Conservation (phyloP, 331 rosid species). For the Quercus tomentella region DNA sequence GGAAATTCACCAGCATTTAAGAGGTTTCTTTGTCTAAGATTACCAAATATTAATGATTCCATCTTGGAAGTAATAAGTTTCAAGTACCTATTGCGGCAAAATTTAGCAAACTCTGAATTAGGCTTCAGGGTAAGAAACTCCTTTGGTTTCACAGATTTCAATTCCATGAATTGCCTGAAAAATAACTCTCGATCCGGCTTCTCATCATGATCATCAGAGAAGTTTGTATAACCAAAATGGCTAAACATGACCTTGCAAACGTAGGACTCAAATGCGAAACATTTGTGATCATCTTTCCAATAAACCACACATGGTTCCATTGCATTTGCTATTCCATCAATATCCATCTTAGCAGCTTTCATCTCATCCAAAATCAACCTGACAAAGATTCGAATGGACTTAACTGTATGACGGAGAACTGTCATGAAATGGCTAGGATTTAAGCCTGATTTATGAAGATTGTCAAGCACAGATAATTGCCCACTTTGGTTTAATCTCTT, state of each 20-base stretch:
- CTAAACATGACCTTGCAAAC: slow-evolving; percentile 86
- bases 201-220: slow-evolving; percentile 38
- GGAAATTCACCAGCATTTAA: slow-evolving; percentile 58
- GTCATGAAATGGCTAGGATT: slow-evolving; percentile 50
- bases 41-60: slow-evolving; percentile 61
- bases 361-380: slow-evolving; percentile 60
- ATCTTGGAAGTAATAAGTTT: slow-evolving; percentile 65
- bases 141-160: slow-evolving; percentile 55
- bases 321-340: slow-evolving; percentile 62
- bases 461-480: slow-evolving; percentile 37
- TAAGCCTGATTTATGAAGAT: slow-evolving; percentile 51
- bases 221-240: slow-evolving; percentile 57
- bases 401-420: slow-evolving; percentile 51
- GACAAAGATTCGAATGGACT: slow-evolving; percentile 61
- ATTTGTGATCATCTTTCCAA: slow-evolving; percentile 61
- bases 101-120: slow-evolving; percentile 58
- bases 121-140: slow-evolving; percentile 54
- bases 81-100: slow-evolving; percentile 56
- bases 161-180: slow-evolving; percentile 56
- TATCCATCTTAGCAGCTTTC: slow-evolving; percentile 61
- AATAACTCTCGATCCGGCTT: slow-evolving; percentile 38
- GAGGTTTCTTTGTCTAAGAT: slow-evolving; percentile 54
- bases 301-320: slow-evolving; percentile 46
- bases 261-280: slow-evolving; percentile 65
- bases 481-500: slow-evolving; percentile 68